Base-by-base conservation (phyloP, 1,284 basidiomycete genomes). In the Leccinum solheimii region DNA sequence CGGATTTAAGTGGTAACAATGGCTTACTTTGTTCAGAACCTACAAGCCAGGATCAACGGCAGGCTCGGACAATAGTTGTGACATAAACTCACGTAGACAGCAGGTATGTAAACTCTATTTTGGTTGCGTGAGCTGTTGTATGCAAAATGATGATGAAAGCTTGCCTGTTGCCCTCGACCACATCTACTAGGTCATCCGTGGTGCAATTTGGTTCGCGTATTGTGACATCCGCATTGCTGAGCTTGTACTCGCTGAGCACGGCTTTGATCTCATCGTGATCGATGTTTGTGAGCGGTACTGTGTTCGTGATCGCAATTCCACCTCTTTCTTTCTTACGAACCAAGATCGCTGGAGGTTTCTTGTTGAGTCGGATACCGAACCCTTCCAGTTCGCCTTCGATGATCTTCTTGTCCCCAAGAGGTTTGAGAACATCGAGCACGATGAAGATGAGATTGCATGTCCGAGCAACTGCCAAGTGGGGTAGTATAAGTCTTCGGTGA, bases 401-500 rank as follows among this genome's bases (percentile, higher is more conserved):
- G 70, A 97, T 80, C 59, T 86, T 90, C 73, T 99, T 95, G 81
- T 99, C 97, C 50, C 90, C 91, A 26, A 99, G 85, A 11, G 97
- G 97, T 79, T 99, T 99, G 48, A 97, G 85, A 13, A 99, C 97
- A 72, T 99, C 97, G 48, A 99, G 86, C 32, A 99, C 92, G 74
- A 99, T 98, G 77, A 98, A 99, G 67, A 99, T 98, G 55, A 99
- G 87, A 76, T 99, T 96, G 77, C 97, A 99, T 53, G 97, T 98
- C 65, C 97, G 87, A 21, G 96, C 95, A 66, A 98, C 96, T 92
- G 77, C 30, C 57, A 30, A 67, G 32, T 62, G 57, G 6, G n/a
- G 40, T 43, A 62, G 40, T 43, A 63, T 61, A 63, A 54, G 30
- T 57, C 61, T 65, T 66, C 57, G 66, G 59, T 60, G 58, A 21